Percentiles rank a stretch among this genome's conserved stretches.
Conservation (phyloP, 2,329 filamentous ascomycete genomes). For the Sporothrix mexicana region DNA sequence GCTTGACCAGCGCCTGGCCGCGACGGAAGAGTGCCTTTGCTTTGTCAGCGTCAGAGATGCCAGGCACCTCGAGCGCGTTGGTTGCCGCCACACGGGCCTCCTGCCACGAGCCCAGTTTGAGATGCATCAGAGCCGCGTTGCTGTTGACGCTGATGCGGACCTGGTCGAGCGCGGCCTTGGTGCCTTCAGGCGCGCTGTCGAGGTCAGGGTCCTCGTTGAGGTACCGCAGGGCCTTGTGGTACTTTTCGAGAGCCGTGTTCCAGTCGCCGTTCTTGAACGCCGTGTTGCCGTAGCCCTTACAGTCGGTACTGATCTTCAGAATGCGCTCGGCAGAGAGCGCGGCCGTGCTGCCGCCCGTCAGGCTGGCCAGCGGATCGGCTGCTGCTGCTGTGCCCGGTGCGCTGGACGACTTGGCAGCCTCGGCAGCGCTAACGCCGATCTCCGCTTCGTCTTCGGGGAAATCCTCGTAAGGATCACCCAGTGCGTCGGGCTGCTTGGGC, state of each 20-base stretch:
- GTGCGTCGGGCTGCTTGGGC: constrained; percentile 73
- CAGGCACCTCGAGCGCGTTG: constrained; percentile 71
- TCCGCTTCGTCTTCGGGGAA: constrained; percentile 81
- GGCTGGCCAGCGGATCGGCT: constrained; percentile 33
- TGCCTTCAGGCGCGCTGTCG: constrained; percentile 72
- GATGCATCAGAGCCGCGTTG: constrained; percentile 84
- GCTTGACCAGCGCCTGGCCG: constrained; percentile 72
- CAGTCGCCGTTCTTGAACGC: constrained; percentile 84
- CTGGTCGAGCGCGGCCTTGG: constrained; percentile 69
- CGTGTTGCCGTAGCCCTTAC: constrained; percentile 91
- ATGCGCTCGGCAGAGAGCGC: constrained; percentile 70
- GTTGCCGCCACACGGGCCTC: constrained; percentile 74
- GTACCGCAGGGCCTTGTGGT: constrained; percentile 91
- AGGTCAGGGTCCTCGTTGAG: constrained; percentile 81
- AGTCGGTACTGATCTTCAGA: constrained; percentile 77
- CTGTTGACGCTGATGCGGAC: constrained; percentile 86
- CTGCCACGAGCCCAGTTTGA: constrained; percentile 75
- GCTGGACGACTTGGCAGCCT: constrained; percentile 51
- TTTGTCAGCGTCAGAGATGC: constrained; percentile 74
- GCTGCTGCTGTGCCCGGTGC: not conserved
- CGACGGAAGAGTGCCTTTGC: constrained; percentile 90
- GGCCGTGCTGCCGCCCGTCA: constrained; percentile 40
- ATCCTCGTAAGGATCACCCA: constrained; percentile 92
- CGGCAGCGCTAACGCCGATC: constrained; percentile 58
- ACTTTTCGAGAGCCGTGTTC: constrained; percentile 79